phyloP scores from a whole-genome alignment of 139 green algal genomes.

The Diplosphaera chodatii region DNA sequence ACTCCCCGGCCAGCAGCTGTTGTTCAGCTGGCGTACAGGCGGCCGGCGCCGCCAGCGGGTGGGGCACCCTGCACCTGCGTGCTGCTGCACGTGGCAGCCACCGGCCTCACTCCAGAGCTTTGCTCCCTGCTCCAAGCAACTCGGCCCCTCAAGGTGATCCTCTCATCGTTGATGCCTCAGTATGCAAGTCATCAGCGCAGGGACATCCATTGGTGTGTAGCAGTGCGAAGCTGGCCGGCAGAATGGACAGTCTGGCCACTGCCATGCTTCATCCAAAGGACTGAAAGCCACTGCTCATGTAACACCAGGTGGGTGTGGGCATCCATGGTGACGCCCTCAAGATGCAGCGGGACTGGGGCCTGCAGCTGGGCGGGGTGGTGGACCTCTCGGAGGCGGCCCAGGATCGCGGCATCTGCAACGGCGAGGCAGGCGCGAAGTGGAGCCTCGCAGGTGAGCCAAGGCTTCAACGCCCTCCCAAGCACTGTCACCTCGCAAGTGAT shows the following conservation, averaged over 20 bases:
- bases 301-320: slow-evolving; percentile 30
- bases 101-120: slow-evolving; percentile 23
- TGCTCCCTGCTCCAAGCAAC: slow-evolving; percentile 11
- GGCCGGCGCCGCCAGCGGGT: not conserved
- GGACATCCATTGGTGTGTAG: no score
- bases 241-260: no score
- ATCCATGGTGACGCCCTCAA: slow-evolving; percentile 35
- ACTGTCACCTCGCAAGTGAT: no score
- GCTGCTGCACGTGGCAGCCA: slow-evolving; percentile 30
- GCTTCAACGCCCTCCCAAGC: no score
- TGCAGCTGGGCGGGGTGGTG: slow-evolving; percentile 29
- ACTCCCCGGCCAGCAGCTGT: not conserved
- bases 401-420: not conserved
- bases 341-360: slow-evolving; percentile 32
- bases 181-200: no score
- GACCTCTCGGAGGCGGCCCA: slow-evolving; percentile 35
- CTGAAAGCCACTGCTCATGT: no score
- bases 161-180: no score
- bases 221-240: no score
- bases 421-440: slow-evolving; percentile 16
- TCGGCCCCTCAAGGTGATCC: not conserved
- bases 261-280: no score
- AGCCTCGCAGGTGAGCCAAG: slow-evolving; percentile 22
- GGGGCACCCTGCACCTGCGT: slow-evolving; percentile 15
- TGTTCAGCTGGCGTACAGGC: slow-evolving; percentile 2